Evolutionary conservation across 1,284 basidiomycete genomes (phyloP), one percentile per base, ranked within the genome.

Genomic region (Anthracocystis panici-leucophaei): DNA sequence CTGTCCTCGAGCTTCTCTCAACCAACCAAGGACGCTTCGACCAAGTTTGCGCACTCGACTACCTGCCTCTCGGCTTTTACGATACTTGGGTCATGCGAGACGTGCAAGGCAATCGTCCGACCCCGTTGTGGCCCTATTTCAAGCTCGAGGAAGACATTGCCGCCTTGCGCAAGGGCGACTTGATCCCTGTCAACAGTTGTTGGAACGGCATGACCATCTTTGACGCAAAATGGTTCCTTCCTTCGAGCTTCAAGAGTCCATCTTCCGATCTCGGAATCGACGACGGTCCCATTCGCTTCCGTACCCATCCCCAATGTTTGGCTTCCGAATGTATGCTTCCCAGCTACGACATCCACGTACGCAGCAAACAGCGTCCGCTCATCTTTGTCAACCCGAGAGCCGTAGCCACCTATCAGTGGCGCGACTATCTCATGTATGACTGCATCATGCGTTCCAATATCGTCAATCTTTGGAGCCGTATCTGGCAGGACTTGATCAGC

Each of bases 191-290:
- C 6, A 87, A 88, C 55, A 78, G 87, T 1, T 90, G 89, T 83
- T 90, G 90, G 90, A 90, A 90, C 80, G 90, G 90, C 29, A 88
- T 89, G 64, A 87, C 88, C 35, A 87, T 86, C 2, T 88, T 90
- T 77, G 77, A 82, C 23, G 86, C 89, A 0, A 87, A 87, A 40
- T 88, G 88, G 25, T 81, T 89, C 65, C 55, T 61, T 27, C 61
- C 54, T 7, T 20, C 41, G 21, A 44, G 35, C n/a, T 12, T 42
- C 31, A 18, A 41, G 7, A 38, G 52, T 14, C 9, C 56, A 7
- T 50, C 49, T 16, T 86, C 65, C 70, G 87, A 52, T 74, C 85
- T 70, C 4, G 57, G 57, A n/a, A 48, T 60, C 11, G 67, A 69
- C 23, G 61, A 64, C 20, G 60, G 67, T 31, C 89, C 86, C 2